These are phyloP conservation scores for Phaeosphaeriaceae sp. DNA, from an alignment of 2,329 filamentous ascomycete genomes.

Conservation along the genomic window DNA sequence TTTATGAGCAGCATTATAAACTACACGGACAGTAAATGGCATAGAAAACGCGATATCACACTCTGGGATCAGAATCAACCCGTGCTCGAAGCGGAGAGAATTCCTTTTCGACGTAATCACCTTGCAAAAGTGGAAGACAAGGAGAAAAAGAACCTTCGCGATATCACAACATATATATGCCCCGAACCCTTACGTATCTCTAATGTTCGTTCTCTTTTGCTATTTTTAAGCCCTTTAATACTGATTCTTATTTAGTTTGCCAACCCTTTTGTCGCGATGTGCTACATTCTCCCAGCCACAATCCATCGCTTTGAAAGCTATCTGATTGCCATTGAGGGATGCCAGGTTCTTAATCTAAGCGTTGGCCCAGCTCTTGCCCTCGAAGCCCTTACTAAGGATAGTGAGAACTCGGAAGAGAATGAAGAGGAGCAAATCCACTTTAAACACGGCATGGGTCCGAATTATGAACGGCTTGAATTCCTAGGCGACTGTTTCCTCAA, in stretches of 20 bases:
- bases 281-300: constrained; percentile 79
- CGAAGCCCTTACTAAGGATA: constrained; percentile 92
- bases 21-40: constrained; percentile 80
- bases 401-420: constrained; percentile 80
- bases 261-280: constrained; percentile 71
- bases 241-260: constrained; percentile 64
- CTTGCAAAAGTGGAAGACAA: constrained; percentile 66
- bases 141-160: constrained; percentile 58
- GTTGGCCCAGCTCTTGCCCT: constrained; percentile 75
- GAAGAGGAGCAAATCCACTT: constrained; percentile 72
- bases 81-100: constrained; percentile 76
- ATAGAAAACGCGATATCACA: constrained; percentile 58
- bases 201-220: constrained; percentile 60
- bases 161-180: constrained; percentile 70
- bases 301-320: constrained; percentile 83
- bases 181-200: constrained; percentile 80
- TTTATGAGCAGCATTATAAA: constrained; percentile 70
- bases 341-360: constrained; percentile 66
- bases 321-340: constrained; percentile 80
- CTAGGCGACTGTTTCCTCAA: constrained; percentile 94
- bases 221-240: neutral
- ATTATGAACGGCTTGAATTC: constrained; percentile 94
- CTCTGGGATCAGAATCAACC: constrained; percentile 73
- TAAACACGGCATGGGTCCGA: constrained; percentile 85
- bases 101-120: constrained; percentile 81